Evolutionary conservation across 2,329 filamentous ascomycete species (phyloP), one percentile per base, ranked within the genome.

Genomic region (Dryadomyces quercivorus): DNA sequence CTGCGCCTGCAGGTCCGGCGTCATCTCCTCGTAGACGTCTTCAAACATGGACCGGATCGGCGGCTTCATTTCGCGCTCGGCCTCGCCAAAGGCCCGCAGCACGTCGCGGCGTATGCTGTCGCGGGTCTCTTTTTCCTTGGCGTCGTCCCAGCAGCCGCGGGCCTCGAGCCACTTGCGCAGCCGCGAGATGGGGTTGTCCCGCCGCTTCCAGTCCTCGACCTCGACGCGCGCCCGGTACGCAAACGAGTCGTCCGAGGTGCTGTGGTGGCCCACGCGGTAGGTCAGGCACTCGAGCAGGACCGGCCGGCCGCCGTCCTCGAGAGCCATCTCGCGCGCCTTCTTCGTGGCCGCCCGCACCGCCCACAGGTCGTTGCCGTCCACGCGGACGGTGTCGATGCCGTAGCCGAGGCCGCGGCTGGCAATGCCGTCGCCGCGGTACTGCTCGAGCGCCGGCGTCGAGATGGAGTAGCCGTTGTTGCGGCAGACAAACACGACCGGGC

Each of bases 251-350:
- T 98, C 93, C 0, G 87, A 93, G 0, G 93, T 98, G 69, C 89
- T 95, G 72, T 98, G 93, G 66, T 98, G 67, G 7, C 88, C 92
- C 46, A 97, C 91, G n/a, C 93, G 89, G 70, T 98, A 98, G 22
- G 88, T 92, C 88, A 98, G 95, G 55, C 90, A 90, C 70, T 98
- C 93, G 44, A 98, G 85, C 8, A 98, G 73, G 0, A 98, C 80
- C 0, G 89, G 90, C 59, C 80, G 82, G 4, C 88, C 87, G n/a
- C 88, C 88, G 46, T 88, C 82, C 55, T 85, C 74, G 3, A 97
- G 76, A 0, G 92, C 91, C 64, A 92, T 80, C 50, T 80, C 76
- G 2, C 91, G 80, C 0, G 93, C 93, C 66, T 80, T 79, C 63
- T 63, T 66, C 49, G 84, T 89, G 0, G 79, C 86, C 65, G 85